Conservation (phyloP, 1,284 basidiomycete species). For the Irpex sp. region DNA sequence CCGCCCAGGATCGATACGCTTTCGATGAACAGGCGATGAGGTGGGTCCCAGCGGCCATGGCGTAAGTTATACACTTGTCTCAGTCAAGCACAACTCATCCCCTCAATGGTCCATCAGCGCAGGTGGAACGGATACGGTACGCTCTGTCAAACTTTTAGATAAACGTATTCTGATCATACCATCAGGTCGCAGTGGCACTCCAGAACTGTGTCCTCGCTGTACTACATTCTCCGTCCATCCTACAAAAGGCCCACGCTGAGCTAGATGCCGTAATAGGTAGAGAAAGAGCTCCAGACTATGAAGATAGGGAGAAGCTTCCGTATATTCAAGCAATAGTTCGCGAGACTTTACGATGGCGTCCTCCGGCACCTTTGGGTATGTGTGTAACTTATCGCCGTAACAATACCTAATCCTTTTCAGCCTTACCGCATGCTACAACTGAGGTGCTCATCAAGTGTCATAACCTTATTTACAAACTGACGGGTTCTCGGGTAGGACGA, state of each 20-base stretch:
- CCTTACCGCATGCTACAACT: not conserved
- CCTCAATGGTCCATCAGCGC: not conserved
- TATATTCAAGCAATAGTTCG: not conserved
- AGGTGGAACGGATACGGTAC: not conserved
- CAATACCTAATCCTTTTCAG: not conserved
- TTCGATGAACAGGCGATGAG: not conserved
- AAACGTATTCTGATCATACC: not conserved
- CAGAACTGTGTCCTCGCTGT: not conserved
- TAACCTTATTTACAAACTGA: not conserved
- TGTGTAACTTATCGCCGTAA: not conserved
- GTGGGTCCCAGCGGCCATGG: not conserved
- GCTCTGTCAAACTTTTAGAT: not conserved
- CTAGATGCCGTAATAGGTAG: not conserved
- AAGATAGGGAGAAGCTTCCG: not conserved
- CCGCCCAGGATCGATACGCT: not conserved
- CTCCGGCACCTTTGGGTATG: not conserved
- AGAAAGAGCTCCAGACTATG: not conserved
- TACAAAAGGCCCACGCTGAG: conserved; percentile 2
- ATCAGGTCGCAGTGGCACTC: not conserved
- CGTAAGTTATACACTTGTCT: not conserved
- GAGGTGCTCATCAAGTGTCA: not conserved
- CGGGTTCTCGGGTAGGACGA: not conserved
- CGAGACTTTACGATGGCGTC: conserved; percentile 1
- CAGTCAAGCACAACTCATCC: not conserved
- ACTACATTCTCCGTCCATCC: not conserved